phyloP scores from a whole-genome alignment of 2,329 filamentous ascomycete genomes.

The Clonostachys rhizophaga region DNA sequence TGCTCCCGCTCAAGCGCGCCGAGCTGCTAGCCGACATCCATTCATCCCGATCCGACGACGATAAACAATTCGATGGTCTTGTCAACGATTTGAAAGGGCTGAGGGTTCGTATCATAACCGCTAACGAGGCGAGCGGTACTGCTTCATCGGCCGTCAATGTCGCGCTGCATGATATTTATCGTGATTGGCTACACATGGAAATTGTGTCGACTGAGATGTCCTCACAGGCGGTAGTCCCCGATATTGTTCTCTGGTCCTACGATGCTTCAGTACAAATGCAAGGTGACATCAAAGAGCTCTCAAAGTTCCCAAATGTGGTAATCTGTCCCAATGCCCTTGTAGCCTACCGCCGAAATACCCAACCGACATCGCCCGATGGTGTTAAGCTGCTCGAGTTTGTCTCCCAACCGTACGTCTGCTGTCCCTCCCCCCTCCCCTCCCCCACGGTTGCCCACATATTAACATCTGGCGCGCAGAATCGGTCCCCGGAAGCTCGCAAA shows the following conservation, averaged over 20 bases:
- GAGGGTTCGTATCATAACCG: slow-evolving; percentile 13
- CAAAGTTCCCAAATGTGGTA: slow-evolving; percentile 16
- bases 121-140: slow-evolving; percentile 8
- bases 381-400: slow-evolving; percentile 25
- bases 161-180: slow-evolving; percentile 13
- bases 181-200: slow-evolving; percentile 23
- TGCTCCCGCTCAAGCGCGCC: slow-evolving; percentile 16
- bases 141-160: not conserved
- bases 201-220: slow-evolving; percentile 9
- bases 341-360: slow-evolving; percentile 14
- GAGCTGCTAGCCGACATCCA: slow-evolving; percentile 1
- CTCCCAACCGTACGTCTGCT: slow-evolving; percentile 26
- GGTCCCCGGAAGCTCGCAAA: slow-evolving; percentile 29
- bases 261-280: slow-evolving; percentile 5
- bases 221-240: slow-evolving; percentile 7
- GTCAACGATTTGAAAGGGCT: slow-evolving; percentile 20
- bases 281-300: slow-evolving; percentile 1
- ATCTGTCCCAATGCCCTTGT: slow-evolving; percentile 22
- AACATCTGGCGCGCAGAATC: slow-evolving; percentile 11
- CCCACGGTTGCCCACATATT: not conserved
- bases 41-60: slow-evolving; percentile 4
- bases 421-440: not conserved
- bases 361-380: slow-evolving; percentile 8
- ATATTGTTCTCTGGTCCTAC: slow-evolving; percentile 16
- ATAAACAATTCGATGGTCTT: slow-evolving; percentile 18